Percentiles rank a stretch among this genome's conserved stretches.
These are phyloP conservation scores for Huntiella omanensis DNA, from an alignment of 2,329 filamentous ascomycete species.

Conservation along the genomic window DNA sequence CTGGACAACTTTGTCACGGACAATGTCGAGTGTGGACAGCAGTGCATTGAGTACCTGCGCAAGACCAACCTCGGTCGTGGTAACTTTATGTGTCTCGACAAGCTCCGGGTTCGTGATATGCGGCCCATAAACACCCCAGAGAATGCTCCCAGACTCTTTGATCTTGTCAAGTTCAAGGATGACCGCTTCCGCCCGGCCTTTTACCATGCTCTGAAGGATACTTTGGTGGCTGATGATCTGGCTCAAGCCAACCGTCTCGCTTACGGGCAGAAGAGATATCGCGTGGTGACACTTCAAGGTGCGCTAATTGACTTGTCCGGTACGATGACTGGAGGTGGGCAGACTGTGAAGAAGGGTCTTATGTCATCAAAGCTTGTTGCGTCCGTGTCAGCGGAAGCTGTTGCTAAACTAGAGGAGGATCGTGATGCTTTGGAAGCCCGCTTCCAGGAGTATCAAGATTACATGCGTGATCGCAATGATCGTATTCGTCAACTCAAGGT, in stretches of 20 bases:
- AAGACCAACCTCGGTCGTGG: slow-evolving; percentile 95
- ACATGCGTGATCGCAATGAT: slow-evolving; percentile 61
- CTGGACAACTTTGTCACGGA: slow-evolving; percentile 96
- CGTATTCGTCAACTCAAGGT: slow-evolving; percentile 53
- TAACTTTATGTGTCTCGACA: slow-evolving; percentile 92
- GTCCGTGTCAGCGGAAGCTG: slow-evolving; percentile 74
- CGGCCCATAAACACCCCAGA: slow-evolving; percentile 74
- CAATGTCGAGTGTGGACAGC: slow-evolving; percentile 85
- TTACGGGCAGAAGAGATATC: slow-evolving; percentile 83
- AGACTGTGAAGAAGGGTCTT: slow-evolving; percentile 69
- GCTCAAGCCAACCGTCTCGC: slow-evolving; percentile 95
- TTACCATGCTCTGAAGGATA: slow-evolving; percentile 89
- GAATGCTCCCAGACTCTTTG: slow-evolving; percentile 78
- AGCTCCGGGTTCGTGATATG: slow-evolving; percentile 60
- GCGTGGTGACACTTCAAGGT: slow-evolving; percentile 86
- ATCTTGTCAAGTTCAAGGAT: slow-evolving; percentile 76
- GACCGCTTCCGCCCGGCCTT: slow-evolving; percentile 78
- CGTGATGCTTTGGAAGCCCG: slow-evolving; percentile 69
- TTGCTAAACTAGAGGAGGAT: slow-evolving; percentile 69
- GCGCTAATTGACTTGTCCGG: slow-evolving; percentile 95
- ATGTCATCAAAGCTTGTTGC: slow-evolving; percentile 95
- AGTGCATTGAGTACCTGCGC: slow-evolving; percentile 91
- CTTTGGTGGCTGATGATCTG: slow-evolving; percentile 77
- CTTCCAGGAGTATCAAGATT: slow-evolving; percentile 69
- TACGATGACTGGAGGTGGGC: slow-evolving; percentile 96